phyloP scores from a whole-genome alignment of 2,329 filamentous ascomycete species.

The Conoideocrella luteorostrata region DNA sequence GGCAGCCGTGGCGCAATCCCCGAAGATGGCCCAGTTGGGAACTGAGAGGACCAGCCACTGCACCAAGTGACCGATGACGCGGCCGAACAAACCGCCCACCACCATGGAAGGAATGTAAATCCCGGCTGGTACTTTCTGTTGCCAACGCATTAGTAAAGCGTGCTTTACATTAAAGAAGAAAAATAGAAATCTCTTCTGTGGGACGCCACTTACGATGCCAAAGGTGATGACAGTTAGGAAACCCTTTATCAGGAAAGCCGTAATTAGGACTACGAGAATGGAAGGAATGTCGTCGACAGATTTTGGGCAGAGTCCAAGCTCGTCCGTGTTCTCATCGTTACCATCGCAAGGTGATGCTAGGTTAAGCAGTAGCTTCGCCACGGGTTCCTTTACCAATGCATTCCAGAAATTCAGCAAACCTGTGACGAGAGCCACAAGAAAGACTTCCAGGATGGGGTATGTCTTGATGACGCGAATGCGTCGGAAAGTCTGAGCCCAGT shows the following conservation, averaged over 20 bases:
- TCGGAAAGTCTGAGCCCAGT: constrained; percentile 87
- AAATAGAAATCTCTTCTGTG: too few relatives aligned
- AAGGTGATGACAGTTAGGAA: constrained; percentile 86
- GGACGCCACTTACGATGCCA: constrained; percentile 57
- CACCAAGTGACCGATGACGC: constrained; percentile 77
- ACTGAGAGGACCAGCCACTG: constrained; percentile 74
- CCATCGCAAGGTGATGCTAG: constrained; percentile 81
- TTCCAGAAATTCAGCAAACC: constrained; percentile 92
- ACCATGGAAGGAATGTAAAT: constrained; percentile 99
- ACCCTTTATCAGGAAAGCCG: constrained; percentile 85
- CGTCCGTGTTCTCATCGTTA: constrained; percentile 54
- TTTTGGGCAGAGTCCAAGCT: constrained; percentile 71
- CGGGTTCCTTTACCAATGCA: constrained; percentile 76
- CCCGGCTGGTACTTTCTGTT: constrained; percentile 80
- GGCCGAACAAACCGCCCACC: constrained; percentile 84
- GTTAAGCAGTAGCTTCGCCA: constrained; percentile 85
- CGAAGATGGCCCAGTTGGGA: constrained; percentile 67
- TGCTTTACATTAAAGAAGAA: not conserved
- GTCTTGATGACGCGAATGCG: constrained; percentile 73
- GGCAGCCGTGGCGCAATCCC: constrained; percentile 61
- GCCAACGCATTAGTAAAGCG: constrained; percentile 12
- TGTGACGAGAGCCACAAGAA: constrained; percentile 79
- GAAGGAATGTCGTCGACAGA: constrained; percentile 68
- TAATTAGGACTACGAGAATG: constrained; percentile 63
- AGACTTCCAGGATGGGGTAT: constrained; percentile 79